phyloP scores from a whole-genome alignment of 495 filamentous ascomycete genomes.

The Xylaria bambusicola region DNA sequence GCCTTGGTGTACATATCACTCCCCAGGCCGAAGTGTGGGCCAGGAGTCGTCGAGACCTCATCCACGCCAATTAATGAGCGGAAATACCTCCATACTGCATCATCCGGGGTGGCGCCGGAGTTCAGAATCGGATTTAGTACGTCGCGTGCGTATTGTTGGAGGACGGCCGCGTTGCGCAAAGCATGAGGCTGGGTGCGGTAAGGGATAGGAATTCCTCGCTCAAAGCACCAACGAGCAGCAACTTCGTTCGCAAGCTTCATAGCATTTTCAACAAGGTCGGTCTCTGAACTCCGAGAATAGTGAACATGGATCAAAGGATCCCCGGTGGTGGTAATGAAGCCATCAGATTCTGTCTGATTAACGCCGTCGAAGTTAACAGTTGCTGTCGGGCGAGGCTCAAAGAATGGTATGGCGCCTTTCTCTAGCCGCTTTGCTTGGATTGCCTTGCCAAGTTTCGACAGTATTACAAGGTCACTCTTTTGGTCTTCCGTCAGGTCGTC shows the following conservation, averaged over 20 bases:
- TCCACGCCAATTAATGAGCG: slow-evolving; percentile 57
- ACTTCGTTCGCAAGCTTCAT: slow-evolving; percentile 82
- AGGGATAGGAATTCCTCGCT: slow-evolving; percentile 74
- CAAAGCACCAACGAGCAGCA: slow-evolving; percentile 70
- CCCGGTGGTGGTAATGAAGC: slow-evolving; percentile 29
- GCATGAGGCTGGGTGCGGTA: slow-evolving; percentile 71
- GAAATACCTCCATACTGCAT: slow-evolving; percentile 63
- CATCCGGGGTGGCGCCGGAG: slow-evolving; percentile 56
- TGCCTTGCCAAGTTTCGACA: slow-evolving; percentile 39
- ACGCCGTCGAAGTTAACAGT: slow-evolving; percentile 35
- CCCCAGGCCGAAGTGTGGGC: slow-evolving; percentile 63
- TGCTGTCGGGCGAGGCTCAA: slow-evolving; percentile 33
- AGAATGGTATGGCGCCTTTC: slow-evolving; percentile 43
- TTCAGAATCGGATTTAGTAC: slow-evolving; percentile 53
- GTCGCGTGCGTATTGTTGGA: slow-evolving; percentile 50
- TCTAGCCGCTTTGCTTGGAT: slow-evolving; percentile 36
- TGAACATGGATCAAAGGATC: slow-evolving; percentile 46
- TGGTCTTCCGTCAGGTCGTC: slow-evolving; percentile 35
- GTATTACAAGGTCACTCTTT: slow-evolving; percentile 32
- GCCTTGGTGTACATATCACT: slow-evolving; percentile 72
- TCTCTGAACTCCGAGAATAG: slow-evolving; percentile 26
- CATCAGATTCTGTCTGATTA: slow-evolving; percentile 7
- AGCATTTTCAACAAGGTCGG: slow-evolving; percentile 46
- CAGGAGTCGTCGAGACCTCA: slow-evolving; percentile 51
- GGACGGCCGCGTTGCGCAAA: slow-evolving; percentile 42